Percentiles rank a stretch among this genome's conserved stretches.
Evolutionary conservation across 2,329 filamentous ascomycete species (phyloP).

Genomic region (Colletotrichum sp.): DNA sequence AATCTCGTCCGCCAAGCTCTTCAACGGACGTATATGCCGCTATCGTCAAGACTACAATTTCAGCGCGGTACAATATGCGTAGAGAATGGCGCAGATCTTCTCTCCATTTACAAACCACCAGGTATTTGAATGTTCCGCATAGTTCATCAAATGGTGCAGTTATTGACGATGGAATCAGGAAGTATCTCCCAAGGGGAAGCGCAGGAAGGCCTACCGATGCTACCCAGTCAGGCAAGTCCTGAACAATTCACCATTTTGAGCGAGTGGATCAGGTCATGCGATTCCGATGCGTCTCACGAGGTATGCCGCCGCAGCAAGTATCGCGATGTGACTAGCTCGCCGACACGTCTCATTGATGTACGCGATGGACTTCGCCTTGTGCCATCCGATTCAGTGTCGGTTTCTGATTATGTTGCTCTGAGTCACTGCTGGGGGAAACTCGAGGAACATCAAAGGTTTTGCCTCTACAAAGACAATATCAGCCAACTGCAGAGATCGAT

Average conservation of each 20-base stretch:
- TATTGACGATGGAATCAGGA: neutral
- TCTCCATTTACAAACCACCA: neutral
- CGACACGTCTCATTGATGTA: neutral
- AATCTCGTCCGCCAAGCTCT: neutral
- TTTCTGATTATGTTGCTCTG: conserved; percentile 12
- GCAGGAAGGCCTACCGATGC: neutral
- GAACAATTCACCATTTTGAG: neutral
- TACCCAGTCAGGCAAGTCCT: neutral
- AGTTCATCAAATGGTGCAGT: neutral
- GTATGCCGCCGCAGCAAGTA: neutral
- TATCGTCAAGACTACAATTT: neutral
- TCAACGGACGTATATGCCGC: neutral
- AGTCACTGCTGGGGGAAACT: conserved; percentile 26
- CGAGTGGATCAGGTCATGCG: neutral
- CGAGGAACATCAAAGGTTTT: neutral
- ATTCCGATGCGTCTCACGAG: neutral
- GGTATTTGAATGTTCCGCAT: neutral
- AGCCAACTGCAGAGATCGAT: neutral
- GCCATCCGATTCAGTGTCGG: neutral
- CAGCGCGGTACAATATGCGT: neutral
- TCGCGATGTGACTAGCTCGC: neutral
- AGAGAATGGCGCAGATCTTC: neutral
- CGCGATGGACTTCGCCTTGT: neutral
- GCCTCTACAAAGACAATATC: neutral
- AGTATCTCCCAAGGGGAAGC: neutral